Evolutionary conservation across 352 stramenopile genomes (phyloP).

Genomic region (Globisporangium takayamanum): DNA sequence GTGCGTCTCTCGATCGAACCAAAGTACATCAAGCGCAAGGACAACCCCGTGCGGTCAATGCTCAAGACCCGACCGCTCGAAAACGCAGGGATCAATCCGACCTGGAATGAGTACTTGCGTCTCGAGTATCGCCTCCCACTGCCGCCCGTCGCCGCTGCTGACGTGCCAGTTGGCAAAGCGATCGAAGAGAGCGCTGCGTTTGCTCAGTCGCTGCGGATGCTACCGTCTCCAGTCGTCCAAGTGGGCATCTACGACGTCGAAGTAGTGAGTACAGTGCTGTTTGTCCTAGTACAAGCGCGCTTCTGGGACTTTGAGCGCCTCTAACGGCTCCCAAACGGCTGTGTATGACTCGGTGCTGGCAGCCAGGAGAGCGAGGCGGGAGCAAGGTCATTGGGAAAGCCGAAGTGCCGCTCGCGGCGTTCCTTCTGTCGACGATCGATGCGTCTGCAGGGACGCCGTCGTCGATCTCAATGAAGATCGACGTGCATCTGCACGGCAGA

Average conservation of each 20-base stretch:
- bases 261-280: conserved; percentile 31
- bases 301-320: neutral
- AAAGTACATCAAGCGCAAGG: conserved; percentile 43
- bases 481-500: conserved; percentile 23
- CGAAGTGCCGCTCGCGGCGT: conserved; percentile 35
- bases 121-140: conserved; percentile 33
- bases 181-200: conserved; percentile 1
- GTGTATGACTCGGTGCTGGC: neutral
- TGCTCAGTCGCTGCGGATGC: conserved; percentile 2
- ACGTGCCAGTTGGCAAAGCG: conserved; percentile 4
- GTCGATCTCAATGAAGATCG: conserved; percentile 22
- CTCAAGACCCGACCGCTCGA: conserved; percentile 46
- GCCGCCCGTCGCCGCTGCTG: neutral
- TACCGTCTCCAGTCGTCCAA: conserved; percentile 32
- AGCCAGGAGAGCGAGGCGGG: conserved; percentile 38
- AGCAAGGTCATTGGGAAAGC: conserved; percentile 30
- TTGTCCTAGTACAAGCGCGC: neutral
- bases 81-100: conserved; percentile 27
- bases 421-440: conserved; percentile 14
- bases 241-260: conserved; percentile 45
- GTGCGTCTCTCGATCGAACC: conserved; percentile 41
- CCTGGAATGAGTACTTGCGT: conserved; percentile 46
- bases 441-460: conserved; percentile 3
- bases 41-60: conserved; percentile 38
- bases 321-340: neutral